Base-by-base conservation (phyloP, 1,284 basidiomycete genomes). In the Clitocybe nebularis region DNA sequence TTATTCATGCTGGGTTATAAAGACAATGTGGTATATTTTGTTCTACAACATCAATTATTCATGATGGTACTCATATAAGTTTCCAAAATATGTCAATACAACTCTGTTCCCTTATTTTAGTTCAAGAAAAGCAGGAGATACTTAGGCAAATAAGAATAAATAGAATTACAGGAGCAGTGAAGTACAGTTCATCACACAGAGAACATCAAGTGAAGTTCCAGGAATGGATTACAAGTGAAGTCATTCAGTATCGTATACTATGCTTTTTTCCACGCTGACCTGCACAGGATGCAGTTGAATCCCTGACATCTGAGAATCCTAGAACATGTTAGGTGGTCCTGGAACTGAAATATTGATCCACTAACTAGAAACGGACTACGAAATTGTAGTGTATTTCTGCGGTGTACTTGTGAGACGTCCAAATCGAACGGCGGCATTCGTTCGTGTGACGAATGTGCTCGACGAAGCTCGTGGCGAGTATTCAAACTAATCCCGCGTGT, bases 1-100 rank as follows among this genome's bases (percentile, higher is more conserved):
- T 32, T 11, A 32, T 32, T 14, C 29, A 32, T 14, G 14, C 19
- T 32, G 29, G 29, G 10, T 16, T 13, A 58, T 59, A 29, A 46
- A 44, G n/a, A n/a, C n/a, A n/a, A n/a, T n/a, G n/a, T n/a, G n/a
- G n/a, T n/a, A n/a, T n/a, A n/a, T n/a, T n/a, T n/a, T n/a, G n/a
- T n/a, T n/a, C n/a, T n/a, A n/a, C n/a, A n/a, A n/a, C n/a, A n/a
- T n/a, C n/a, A n/a, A n/a, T n/a, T n/a, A n/a, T n/a, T n/a, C n/a
- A n/a, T n/a, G n/a, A n/a, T n/a, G n/a, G n/a, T n/a, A n/a, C n/a
- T n/a, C n/a, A n/a, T n/a, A n/a, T n/a, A n/a, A n/a, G n/a, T n/a
- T n/a, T n/a, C n/a, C n/a, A n/a, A n/a, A n/a, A n/a, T n/a, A n/a
- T n/a, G n/a, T n/a, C n/a, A n/a, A n/a, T n/a, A n/a, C n/a, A n/a